Evolutionary conservation across 2,329 filamentous ascomycete species (phyloP).

Genomic region (Cercospora sojina): DNA sequence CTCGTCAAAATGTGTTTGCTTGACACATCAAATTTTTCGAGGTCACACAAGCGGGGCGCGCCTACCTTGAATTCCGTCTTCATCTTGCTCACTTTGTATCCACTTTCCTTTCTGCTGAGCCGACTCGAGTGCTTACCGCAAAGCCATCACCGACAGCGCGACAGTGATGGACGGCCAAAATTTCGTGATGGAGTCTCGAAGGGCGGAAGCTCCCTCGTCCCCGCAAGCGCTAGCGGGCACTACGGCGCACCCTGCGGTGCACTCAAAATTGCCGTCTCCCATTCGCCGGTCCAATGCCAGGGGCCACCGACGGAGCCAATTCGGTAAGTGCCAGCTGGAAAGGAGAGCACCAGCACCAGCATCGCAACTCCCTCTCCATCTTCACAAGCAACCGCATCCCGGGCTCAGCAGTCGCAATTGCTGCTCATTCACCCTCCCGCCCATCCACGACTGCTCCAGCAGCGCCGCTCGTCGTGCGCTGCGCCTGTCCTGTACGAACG

Average conservation of each 20-base stretch:
- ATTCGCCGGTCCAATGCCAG: slow-evolving; percentile 11
- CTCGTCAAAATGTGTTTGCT: slow-evolving; percentile 9
- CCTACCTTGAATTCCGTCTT: slow-evolving; percentile 97
- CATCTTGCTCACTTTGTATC: slow-evolving; percentile 56
- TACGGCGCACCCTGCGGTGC: slow-evolving; percentile 5
- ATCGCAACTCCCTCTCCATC: neutral
- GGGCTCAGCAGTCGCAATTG: slow-evolving; percentile 12
- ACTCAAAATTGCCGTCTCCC: slow-evolving; percentile 1
- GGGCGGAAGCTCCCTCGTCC: slow-evolving; percentile 16
- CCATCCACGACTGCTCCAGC: slow-evolving; percentile 3
- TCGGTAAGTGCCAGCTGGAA: slow-evolving; percentile 26
- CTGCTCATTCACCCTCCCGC: slow-evolving; percentile 1
- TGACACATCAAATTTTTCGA: neutral
- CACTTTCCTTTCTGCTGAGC: neutral
- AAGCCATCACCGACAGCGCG: slow-evolving; percentile 1
- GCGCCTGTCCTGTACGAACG: neutral
- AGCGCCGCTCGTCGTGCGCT: slow-evolving; percentile 1
- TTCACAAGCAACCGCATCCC: neutral
- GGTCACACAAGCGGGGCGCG: slow-evolving; percentile 12
- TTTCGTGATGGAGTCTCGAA: slow-evolving; percentile 18
- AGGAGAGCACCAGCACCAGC: slow-evolving; percentile 13
- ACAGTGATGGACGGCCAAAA: slow-evolving; percentile 16
- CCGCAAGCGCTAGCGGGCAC: slow-evolving; percentile 15
- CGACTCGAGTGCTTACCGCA: neutral
- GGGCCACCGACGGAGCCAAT: slow-evolving; percentile 16